Conservation (phyloP, 768 basidiomycete species). For the Termitomyces heimii region DNA sequence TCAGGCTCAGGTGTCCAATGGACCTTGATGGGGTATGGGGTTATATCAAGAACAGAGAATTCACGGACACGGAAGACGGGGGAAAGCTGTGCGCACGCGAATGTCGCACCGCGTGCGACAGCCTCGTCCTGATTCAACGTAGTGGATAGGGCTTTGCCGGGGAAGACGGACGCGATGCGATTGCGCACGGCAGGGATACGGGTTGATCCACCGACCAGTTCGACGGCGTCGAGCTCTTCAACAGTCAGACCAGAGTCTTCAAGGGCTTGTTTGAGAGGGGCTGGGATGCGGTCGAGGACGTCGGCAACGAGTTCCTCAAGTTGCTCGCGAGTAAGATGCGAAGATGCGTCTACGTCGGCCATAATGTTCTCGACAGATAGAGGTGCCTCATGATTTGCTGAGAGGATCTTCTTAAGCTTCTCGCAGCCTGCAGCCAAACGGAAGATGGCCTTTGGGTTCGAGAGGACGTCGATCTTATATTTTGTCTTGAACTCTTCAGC, state of each 20-base stretch:
- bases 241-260: constrained; percentile 72
- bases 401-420: constrained; percentile 93
- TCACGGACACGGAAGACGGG: constrained; percentile 98
- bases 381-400: constrained; percentile 85
- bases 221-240: constrained; percentile 85
- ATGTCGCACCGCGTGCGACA: constrained; percentile 91
- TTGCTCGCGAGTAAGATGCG: constrained; percentile 75
- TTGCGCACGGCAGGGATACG: constrained; percentile 90
- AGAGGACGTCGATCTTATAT: constrained; percentile 95
- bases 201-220: constrained; percentile 91
- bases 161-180: constrained; percentile 79
- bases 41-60: constrained; percentile 84
- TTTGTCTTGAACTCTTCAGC: constrained; percentile 90
- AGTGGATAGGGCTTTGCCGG: constrained; percentile 76
- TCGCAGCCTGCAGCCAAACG: constrained; percentile 85
- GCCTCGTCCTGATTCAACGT: constrained; percentile 99
- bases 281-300: constrained; percentile 71
- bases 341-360: constrained; percentile 91
- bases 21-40: constrained; percentile 85
- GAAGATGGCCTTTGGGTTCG: constrained; percentile 90
- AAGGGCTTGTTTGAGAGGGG: constrained; percentile 74
- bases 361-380: constrained; percentile 94
- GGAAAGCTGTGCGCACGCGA: constrained; percentile 94
- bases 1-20: constrained; percentile 72
- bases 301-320: constrained; percentile 74